Percentiles rank a stretch among this genome's conserved stretches.
Evolutionary conservation across 768 basidiomycete species (phyloP).

Genomic region (Lentinula boryana): DNA sequence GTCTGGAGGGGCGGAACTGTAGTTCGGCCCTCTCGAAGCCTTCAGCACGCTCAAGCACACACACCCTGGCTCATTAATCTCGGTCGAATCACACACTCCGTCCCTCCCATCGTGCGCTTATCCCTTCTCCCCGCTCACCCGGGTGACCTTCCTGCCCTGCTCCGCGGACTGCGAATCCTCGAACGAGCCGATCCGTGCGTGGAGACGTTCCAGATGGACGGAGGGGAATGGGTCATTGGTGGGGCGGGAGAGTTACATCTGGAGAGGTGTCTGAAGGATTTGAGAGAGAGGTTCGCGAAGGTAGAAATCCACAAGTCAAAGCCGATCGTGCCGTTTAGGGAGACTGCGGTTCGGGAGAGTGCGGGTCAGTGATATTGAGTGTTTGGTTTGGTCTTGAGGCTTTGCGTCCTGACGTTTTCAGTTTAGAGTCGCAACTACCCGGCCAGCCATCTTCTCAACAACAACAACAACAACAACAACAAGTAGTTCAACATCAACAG

Average conservation of each 20-base stretch:
- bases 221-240: conserved; percentile 95
- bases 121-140: conserved; percentile 83
- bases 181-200: conserved; percentile 96
- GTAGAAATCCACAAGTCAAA: conserved; percentile 91
- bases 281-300: conserved; percentile 91
- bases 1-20: conserved; percentile 90
- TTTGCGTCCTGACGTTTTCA: not conserved
- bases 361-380: conserved; percentile 6
- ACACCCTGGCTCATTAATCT: conserved; percentile 68
- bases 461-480: not conserved
- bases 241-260: conserved; percentile 95
- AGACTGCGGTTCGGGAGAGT: conserved; percentile 76
- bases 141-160: conserved; percentile 84
- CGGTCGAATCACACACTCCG: conserved; percentile 62
- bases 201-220: conserved; percentile 94
- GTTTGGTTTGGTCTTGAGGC: not conserved
- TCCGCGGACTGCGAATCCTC: conserved; percentile 81
- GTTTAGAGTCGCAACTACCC: not conserved
- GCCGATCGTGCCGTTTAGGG: conserved; percentile 96
- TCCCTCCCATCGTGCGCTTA: conserved; percentile 91
- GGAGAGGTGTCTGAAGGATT: conserved; percentile 95
- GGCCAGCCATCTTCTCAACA: not conserved
- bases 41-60: conserved; percentile 54
- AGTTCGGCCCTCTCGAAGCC: not conserved
- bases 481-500: not conserved